These are phyloP conservation scores for Amanita pseudoporphyria DNA, from an alignment of 768 basidiomycete species.

Conservation along the genomic window DNA sequence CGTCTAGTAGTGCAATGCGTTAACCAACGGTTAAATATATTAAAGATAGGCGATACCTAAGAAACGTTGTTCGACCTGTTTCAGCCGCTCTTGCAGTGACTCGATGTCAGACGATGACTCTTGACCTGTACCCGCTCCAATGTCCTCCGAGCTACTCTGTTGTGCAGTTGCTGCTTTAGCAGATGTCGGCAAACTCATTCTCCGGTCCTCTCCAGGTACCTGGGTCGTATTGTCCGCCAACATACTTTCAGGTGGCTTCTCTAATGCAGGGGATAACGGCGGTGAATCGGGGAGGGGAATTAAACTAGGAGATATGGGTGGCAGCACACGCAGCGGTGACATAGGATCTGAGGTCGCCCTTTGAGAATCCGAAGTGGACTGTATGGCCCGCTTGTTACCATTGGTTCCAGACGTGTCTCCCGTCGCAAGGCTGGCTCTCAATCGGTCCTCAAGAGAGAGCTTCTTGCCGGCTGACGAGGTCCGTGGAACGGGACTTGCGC, in stretches of 20 bases:
- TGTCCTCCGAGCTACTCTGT: neutral
- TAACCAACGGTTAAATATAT: neutral
- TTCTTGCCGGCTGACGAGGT: conserved; percentile 10
- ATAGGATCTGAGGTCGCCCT: neutral
- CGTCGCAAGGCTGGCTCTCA: conserved; percentile 7
- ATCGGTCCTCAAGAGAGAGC: conserved; percentile 7
- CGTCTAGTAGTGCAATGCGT: conserved; percentile 36
- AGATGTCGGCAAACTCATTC: neutral
- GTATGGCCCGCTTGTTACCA: neutral
- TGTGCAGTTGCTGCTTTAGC: too few species aligned
- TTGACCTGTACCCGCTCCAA: neutral
- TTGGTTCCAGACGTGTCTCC: conserved; percentile 6
- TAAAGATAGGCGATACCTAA: conserved; percentile 33
- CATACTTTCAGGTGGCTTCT: conserved; percentile 3
- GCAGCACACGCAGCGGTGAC: neutral
- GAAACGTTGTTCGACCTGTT: conserved; percentile 70
- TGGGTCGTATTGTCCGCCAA: neutral
- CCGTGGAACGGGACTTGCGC: conserved; percentile 28
- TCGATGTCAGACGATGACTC: conserved; percentile 33
- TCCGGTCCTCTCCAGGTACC: neutral
- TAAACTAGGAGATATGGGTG: conserved; percentile 27
- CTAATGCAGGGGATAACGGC: conserved; percentile 12
- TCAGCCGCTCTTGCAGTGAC: conserved; percentile 52
- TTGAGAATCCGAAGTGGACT: neutral
- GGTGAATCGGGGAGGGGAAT: conserved; percentile 36